Evolutionary conservation across 805 yeast species (phyloP).

Genomic region (Wickerhamomyces subpelliculosus): DNA sequence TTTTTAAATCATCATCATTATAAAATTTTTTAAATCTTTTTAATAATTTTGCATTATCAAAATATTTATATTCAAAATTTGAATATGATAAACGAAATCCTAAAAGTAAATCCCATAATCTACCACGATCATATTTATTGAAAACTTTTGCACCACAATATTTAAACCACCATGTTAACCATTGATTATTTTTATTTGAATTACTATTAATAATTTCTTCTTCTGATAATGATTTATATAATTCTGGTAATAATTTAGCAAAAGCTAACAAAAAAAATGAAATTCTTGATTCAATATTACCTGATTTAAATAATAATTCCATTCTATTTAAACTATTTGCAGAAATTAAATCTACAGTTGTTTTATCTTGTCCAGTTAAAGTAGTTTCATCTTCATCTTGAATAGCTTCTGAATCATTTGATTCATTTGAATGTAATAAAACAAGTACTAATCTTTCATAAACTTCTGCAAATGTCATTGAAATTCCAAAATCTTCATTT

Average conservation of each 20-base stretch:
- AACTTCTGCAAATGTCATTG: slow-evolving; percentile 59
- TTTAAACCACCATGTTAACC: slow-evolving; percentile 94
- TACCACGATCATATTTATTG: slow-evolving; percentile 73
- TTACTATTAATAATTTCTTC: slow-evolving; percentile 65
- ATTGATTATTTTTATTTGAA: slow-evolving; percentile 61
- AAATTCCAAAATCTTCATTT: too few species aligned
- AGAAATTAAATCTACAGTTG: background rate
- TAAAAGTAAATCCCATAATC: slow-evolving; percentile 81
- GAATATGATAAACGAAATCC: slow-evolving; percentile 59
- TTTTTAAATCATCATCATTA: slow-evolving; percentile 2
- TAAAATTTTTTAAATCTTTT: slow-evolving; percentile 18
- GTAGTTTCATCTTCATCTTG: slow-evolving; percentile 4
- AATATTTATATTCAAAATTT: slow-evolving; percentile 7
- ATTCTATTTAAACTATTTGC: slow-evolving; percentile 13
- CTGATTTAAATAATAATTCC: slow-evolving; percentile 42
- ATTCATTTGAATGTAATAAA: slow-evolving; percentile 45
- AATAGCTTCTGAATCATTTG: slow-evolving; percentile 4
- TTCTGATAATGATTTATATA: slow-evolving; percentile 18
- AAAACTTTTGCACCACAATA: slow-evolving; percentile 85
- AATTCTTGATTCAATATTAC: slow-evolving; percentile 58
- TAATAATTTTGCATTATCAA: slow-evolving; percentile 10
- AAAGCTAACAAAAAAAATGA: slow-evolving; percentile 61
- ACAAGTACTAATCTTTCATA: slow-evolving; percentile 75
- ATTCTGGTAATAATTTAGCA: slow-evolving; percentile 50
- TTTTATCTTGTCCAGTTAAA: background rate